Evolutionary conservation across 306 rosid genomes (phyloP).

Genomic region (Lathyrus oleraceus): DNA sequence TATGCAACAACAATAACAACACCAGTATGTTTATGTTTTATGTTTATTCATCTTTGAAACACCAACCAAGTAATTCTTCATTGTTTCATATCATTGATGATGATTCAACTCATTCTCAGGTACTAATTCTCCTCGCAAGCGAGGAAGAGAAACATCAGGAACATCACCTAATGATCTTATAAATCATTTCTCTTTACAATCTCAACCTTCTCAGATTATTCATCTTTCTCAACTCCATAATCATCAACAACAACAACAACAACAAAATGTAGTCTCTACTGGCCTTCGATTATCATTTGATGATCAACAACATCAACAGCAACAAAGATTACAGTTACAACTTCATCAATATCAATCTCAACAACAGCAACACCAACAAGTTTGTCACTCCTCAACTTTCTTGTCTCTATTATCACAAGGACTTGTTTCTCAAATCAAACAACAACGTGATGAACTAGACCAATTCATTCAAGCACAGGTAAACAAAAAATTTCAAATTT

Average conservation of each 20-base stretch:
- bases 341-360: conserved; percentile 36
- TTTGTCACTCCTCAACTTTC: conserved; percentile 50
- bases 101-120: background rate
- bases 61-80: background rate
- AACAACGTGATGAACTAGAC: conserved; percentile 67
- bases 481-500: background rate
- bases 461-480: conserved; percentile 83
- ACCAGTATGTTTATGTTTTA: conserved; percentile 36
- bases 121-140: conserved; percentile 50
- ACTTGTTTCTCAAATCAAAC: conserved; percentile 66
- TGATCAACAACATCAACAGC: conserved; percentile 55
- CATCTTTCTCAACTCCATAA: conserved; percentile 77
- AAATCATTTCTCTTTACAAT: conserved; percentile 56
- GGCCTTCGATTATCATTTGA: conserved; percentile 75
- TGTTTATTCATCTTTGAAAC: background rate
- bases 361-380: conserved; percentile 34
- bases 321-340: conserved; percentile 36
- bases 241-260: conserved; percentile 58
- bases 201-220: conserved; percentile 64
- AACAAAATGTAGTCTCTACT: conserved; percentile 80
- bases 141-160: conserved; percentile 31
- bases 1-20: conserved; percentile 52
- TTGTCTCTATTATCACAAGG: conserved; percentile 52
- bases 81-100: background rate
- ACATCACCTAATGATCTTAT: conserved; percentile 29